Percentiles rank a stretch among this genome's conserved stretches.
Conservation (phyloP, 257 asterid species). For the Jaltomata sinuosa region DNA sequence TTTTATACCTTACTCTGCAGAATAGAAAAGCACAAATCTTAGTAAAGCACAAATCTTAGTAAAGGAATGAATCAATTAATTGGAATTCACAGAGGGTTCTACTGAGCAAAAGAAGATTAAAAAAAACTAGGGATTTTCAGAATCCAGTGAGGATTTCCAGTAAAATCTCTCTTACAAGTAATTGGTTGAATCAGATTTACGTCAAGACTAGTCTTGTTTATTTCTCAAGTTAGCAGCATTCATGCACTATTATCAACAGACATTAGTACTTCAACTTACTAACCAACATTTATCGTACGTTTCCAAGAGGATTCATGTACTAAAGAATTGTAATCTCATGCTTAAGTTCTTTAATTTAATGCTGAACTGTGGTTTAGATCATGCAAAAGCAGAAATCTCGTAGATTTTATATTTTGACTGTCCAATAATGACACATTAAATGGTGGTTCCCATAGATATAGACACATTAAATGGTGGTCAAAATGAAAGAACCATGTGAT, state of each 20-base stretch:
- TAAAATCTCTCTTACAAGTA: neutral
- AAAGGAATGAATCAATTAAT: neutral
- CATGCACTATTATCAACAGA: neutral
- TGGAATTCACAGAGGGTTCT: too few species aligned
- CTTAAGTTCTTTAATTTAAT: neutral
- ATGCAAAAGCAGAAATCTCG: neutral
- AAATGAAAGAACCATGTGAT: too few species aligned
- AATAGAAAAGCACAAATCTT: neutral
- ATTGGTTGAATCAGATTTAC: neutral
- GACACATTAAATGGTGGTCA: too few species aligned
- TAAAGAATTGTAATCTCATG: neutral
- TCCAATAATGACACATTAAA: too few species aligned
- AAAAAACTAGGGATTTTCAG: neutral
- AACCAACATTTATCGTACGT: neutral
- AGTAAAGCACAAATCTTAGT: neutral
- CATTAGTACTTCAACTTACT: neutral
- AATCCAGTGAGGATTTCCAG: neutral
- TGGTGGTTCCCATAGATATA: too few species aligned
- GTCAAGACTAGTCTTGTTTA: neutral
- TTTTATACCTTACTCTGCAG: neutral
- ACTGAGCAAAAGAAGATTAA: too few species aligned
- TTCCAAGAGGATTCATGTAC: neutral
- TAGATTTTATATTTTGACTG: neutral
- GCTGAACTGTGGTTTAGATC: neutral
- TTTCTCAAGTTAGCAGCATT: neutral